These are phyloP conservation scores for Fusarium ramigenum DNA, from an alignment of 2,329 filamentous ascomycete species.

Conservation along the genomic window DNA sequence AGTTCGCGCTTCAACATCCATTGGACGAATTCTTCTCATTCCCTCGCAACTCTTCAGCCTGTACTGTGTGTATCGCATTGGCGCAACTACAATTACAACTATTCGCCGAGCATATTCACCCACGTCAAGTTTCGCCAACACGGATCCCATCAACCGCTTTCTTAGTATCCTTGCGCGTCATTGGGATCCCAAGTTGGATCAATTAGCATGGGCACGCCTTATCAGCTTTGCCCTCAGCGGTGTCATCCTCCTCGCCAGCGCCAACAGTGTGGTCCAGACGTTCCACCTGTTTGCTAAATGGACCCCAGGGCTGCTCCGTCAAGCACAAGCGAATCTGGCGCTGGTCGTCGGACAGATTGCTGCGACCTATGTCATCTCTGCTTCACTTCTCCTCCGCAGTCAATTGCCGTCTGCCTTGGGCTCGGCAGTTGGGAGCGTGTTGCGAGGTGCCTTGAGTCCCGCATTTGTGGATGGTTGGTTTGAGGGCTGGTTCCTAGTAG, in stretches of 20 bases:
- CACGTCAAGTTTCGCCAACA: conserved; percentile 67
- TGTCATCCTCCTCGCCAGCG: conserved; percentile 82
- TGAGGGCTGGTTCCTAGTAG: conserved; percentile 83
- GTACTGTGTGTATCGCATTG: conserved; percentile 87
- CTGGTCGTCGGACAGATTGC: conserved; percentile 82
- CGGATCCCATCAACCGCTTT: conserved; percentile 85
- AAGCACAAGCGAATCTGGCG: conserved; percentile 80
- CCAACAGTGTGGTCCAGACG: conserved; percentile 85
- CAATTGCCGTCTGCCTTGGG: conserved; percentile 82
- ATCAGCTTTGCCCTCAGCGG: conserved; percentile 87
- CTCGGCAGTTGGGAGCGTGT: conserved; percentile 78
- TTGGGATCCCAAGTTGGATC: conserved; percentile 85
- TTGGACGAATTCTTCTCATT: conserved; percentile 71
- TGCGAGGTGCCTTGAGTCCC: conserved; percentile 76
- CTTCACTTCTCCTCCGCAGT: conserved; percentile 78
- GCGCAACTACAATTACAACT: conserved; percentile 75
- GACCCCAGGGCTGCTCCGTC: conserved; percentile 75
- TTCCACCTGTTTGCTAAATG: conserved; percentile 83
- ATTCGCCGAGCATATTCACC: conserved; percentile 62
- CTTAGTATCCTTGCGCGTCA: conserved; percentile 83
- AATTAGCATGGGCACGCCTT: conserved; percentile 83
- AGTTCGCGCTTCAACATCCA: conserved; percentile 70
- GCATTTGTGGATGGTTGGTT: conserved; percentile 79
- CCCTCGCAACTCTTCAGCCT: conserved; percentile 76
- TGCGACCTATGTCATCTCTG: conserved; percentile 86